Evolutionary conservation across 2,329 filamentous ascomycete genomes (phyloP).

Genomic region (Periconia digitata): DNA sequence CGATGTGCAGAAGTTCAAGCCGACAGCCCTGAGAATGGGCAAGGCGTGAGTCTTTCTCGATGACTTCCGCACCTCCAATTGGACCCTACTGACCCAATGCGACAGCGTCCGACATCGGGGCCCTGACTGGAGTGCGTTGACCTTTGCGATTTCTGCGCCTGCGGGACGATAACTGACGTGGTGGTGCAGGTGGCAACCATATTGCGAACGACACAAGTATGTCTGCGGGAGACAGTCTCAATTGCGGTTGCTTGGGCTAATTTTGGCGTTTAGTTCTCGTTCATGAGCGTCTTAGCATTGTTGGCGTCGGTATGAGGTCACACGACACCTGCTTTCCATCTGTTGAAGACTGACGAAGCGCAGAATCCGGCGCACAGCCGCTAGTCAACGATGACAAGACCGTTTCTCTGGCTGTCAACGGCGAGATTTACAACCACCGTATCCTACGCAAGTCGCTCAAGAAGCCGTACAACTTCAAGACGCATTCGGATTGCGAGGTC

Average conservation of each 20-base stretch:
- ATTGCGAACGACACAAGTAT: slow-evolving; percentile 88
- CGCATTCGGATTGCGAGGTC: slow-evolving; percentile 96
- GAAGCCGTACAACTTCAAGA: slow-evolving; percentile 93
- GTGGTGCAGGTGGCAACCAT: slow-evolving; percentile 75
- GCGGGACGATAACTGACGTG: slow-evolving; percentile 35
- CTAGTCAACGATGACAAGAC: slow-evolving; percentile 87
- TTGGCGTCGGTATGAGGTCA: slow-evolving; percentile 77
- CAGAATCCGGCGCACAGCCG: slow-evolving; percentile 93
- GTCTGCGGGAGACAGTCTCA: slow-evolving; percentile 9
- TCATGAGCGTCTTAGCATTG: slow-evolving; percentile 96
- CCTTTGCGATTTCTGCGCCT: slow-evolving; percentile 25
- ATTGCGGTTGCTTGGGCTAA: slow-evolving; percentile 18
- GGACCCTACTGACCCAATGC: slow-evolving; percentile 38
- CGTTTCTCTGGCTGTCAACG: slow-evolving; percentile 94
- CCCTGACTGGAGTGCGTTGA: slow-evolving; percentile 91
- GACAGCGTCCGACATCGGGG: slow-evolving; percentile 88
- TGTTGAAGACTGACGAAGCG: slow-evolving; percentile 20
- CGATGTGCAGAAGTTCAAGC: slow-evolving; percentile 95
- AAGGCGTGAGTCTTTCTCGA: slow-evolving; percentile 72
- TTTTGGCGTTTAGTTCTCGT: slow-evolving; percentile 64
- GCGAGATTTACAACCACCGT: slow-evolving; percentile 99
- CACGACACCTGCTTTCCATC: slow-evolving; percentile 22
- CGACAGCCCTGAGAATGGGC: slow-evolving; percentile 86
- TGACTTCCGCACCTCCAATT: not conserved
- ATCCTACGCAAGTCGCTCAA: slow-evolving; percentile 86